Percentiles rank a stretch among this genome's conserved stretches.
phyloP scores from a whole-genome alignment of 805 yeast species.

The Monosporozyma yasuniensis region DNA sequence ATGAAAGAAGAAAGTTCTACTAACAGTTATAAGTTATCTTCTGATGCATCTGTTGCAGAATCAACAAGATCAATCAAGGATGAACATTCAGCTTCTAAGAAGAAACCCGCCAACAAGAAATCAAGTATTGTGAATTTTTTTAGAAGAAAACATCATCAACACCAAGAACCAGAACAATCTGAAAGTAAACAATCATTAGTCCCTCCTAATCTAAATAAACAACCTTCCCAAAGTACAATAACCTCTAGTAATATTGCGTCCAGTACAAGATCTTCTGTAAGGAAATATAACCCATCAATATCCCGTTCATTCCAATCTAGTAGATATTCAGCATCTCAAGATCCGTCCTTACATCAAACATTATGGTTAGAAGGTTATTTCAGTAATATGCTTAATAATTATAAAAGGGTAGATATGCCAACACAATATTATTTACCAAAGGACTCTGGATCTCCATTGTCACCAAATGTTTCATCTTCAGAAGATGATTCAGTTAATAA shows the following conservation, averaged over 20 bases:
- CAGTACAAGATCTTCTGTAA: not conserved
- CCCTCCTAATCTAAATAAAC: not conserved
- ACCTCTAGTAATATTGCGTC: not conserved
- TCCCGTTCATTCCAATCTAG: slow-evolving; percentile 2
- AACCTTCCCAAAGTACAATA: not conserved
- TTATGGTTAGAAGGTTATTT: slow-evolving; percentile 21
- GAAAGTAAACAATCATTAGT: not conserved
- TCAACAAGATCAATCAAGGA: not conserved
- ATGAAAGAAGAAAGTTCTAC: not conserved
- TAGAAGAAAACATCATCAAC: slow-evolving; percentile 17
- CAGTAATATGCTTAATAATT: slow-evolving; percentile 18
- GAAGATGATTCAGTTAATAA: not conserved
- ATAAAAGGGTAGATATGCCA: slow-evolving; percentile 17
- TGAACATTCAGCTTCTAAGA: not conserved
- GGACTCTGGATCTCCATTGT: not conserved
- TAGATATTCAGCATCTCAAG: not conserved
- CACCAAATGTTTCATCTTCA: not conserved
- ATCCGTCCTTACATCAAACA: not conserved
- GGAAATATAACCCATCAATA: slow-evolving; percentile 2
- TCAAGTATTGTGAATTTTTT: slow-evolving; percentile 24
- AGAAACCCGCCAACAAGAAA: slow-evolving; percentile 8
- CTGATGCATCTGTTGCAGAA: not conserved
- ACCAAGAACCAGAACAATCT: not conserved
- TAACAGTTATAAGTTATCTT: not conserved
- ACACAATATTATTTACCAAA: slow-evolving; percentile 16